Conservation (phyloP, 257 asterid genomes). For the Penstemon davidsonii region DNA sequence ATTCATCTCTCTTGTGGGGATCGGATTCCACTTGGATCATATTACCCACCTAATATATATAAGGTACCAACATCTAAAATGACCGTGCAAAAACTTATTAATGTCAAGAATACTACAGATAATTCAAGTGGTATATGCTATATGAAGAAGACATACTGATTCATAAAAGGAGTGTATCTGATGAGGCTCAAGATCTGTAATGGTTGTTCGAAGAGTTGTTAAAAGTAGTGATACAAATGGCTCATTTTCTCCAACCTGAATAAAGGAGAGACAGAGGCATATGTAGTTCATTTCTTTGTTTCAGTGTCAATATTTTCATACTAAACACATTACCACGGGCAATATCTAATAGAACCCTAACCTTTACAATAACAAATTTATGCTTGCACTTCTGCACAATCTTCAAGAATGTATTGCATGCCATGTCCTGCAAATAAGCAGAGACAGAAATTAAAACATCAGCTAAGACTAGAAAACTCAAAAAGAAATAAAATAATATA, state of each 20-base stretch:
- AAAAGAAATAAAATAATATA: background rate
- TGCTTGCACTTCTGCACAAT: conserved; percentile 99
- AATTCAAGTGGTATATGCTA: background rate
- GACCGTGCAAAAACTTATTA: no score
- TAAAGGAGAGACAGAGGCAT: conserved; percentile 19
- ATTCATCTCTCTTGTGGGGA: conserved; percentile 88
- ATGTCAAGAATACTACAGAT: background rate
- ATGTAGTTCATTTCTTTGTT: background rate
- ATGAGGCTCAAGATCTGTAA: conserved; percentile 91
- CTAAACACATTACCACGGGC: background rate
- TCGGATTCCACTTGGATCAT: conserved; percentile 97
- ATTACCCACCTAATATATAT: conserved; percentile 65
- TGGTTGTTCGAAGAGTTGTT: conserved; percentile 78
- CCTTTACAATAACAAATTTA: conserved; percentile 89
- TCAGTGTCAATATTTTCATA: conserved; percentile 17
- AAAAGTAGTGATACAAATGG: conserved; percentile 94
- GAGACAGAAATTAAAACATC: conserved; percentile 5
- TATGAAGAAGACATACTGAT: conserved; percentile 58
- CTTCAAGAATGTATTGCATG: conserved; percentile 95
- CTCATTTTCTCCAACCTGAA: conserved; percentile 94
- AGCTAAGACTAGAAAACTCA: conserved; percentile 2
- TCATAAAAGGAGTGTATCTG: conserved; percentile 97
- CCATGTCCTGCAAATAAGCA: conserved; percentile 77
- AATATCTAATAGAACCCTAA: conserved; percentile 18
- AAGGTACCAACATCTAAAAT: conserved; percentile 15